phyloP scores from a whole-genome alignment of 208 protist genomes.

The Leishmania amazonensis region DNA sequence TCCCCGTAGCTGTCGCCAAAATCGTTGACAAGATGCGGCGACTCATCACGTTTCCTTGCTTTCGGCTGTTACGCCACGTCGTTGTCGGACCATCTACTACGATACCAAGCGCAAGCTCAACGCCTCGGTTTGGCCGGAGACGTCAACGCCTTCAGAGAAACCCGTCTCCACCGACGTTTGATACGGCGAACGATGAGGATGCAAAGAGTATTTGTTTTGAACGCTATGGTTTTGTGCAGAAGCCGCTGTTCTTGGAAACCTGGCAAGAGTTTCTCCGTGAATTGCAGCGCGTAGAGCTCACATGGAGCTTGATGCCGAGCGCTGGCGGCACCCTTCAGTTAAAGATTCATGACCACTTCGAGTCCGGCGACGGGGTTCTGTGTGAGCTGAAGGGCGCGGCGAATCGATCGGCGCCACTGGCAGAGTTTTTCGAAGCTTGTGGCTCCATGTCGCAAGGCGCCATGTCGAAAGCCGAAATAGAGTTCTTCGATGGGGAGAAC shows the following conservation, averaged over 20 bases:
- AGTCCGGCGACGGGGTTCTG: slow-evolving; percentile 49
- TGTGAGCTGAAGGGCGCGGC: slow-evolving; percentile 48
- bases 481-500: slow-evolving; percentile 25
- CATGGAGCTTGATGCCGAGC: slow-evolving; percentile 57
- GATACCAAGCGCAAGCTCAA: slow-evolving; percentile 22
- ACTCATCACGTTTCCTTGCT: background rate
- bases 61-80: slow-evolving; percentile 11
- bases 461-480: slow-evolving; percentile 15
- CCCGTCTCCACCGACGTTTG: slow-evolving; percentile 1
- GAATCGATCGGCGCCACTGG: slow-evolving; percentile 49
- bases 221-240: slow-evolving; percentile 75
- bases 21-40: slow-evolving; percentile 20
- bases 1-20: background rate
- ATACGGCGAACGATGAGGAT: slow-evolving; percentile 42
- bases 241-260: slow-evolving; percentile 54
- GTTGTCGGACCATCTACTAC: slow-evolving; percentile 41
- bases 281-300: slow-evolving; percentile 62
- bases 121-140: slow-evolving; percentile 40
- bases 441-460: slow-evolving; percentile 42
- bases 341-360: slow-evolving; percentile 56
- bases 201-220: slow-evolving; percentile 65
- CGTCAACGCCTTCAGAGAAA: slow-evolving; percentile 1
- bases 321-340: slow-evolving; percentile 51
- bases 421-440: slow-evolving; percentile 74
- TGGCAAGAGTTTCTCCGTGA: slow-evolving; percentile 77